Evolutionary conservation across 1,284 basidiomycete species (phyloP).

Genomic region (Tilletia indica): DNA sequence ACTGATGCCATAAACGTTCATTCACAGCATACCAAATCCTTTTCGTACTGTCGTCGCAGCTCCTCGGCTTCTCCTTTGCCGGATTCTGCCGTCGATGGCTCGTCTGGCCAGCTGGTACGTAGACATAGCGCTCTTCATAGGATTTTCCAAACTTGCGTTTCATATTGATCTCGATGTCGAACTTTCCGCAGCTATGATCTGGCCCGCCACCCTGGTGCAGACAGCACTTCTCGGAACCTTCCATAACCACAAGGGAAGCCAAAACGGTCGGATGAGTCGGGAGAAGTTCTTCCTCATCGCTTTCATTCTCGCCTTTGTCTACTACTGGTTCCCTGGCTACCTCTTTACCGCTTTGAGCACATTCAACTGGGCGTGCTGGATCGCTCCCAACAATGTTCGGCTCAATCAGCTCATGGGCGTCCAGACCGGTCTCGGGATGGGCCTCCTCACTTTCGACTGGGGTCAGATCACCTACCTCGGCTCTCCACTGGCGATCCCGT

Average conservation of each 20-base stretch:
- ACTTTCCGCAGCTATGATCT: conserved; percentile 25
- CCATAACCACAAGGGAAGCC: conserved; percentile 50
- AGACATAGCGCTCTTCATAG: too few species aligned
- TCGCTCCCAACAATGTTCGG: conserved; percentile 41
- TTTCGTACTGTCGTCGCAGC: conserved; percentile 57
- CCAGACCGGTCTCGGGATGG: conserved; percentile 54
- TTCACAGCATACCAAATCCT: conserved; percentile 26
- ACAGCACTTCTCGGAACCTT: conserved; percentile 3
- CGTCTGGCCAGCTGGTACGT: conserved; percentile 56
- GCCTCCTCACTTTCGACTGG: conserved; percentile 60
- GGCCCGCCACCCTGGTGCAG: conserved; percentile 29
- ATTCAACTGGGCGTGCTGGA: conserved; percentile 68
- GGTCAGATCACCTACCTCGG: conserved; percentile 46
- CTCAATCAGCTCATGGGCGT: conserved; percentile 29
- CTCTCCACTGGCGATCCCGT: conserved; percentile 46
- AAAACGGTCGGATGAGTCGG: conserved; percentile 58
- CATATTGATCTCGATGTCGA: background rate
- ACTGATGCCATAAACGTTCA: background rate
- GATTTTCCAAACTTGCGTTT: too few species aligned
- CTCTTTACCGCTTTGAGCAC: conserved; percentile 59
- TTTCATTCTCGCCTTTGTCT: conserved; percentile 54
- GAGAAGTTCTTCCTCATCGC: conserved; percentile 56
- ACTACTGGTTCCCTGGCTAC: conserved; percentile 24
- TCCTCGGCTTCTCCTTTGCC: conserved; percentile 61
- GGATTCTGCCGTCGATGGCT: conserved; percentile 60